phyloP scores from a whole-genome alignment of 148 eudicot species.

The Fallopia convolvulus region DNA sequence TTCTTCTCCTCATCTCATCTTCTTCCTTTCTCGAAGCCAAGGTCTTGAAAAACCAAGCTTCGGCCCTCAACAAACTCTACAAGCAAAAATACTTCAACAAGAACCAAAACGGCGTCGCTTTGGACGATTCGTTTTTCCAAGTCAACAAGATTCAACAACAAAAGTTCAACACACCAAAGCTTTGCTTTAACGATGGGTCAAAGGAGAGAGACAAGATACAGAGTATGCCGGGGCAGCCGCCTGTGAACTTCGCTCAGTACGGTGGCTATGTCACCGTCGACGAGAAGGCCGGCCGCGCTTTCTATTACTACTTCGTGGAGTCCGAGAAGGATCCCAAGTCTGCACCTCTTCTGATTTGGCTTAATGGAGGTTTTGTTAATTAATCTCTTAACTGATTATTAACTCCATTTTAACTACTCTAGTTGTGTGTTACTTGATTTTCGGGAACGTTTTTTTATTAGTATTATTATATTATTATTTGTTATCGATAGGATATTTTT shows the following conservation, averaged over 20 bases:
- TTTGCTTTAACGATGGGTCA: neutral
- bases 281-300: slow-evolving; percentile 31
- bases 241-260: slow-evolving; percentile 39
- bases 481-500: too few relatives aligned
- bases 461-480: too few relatives aligned
- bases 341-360: slow-evolving; percentile 74
- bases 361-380: slow-evolving; percentile 59
- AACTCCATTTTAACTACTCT: neutral
- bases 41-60: slow-evolving; percentile 3
- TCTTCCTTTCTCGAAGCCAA: neutral
- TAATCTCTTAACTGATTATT: neutral
- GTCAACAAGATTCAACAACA: neutral
- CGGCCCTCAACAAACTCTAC: neutral
- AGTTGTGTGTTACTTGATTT: neutral
- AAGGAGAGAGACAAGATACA: slow-evolving; percentile 42
- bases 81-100: slow-evolving; percentile 6
- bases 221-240: slow-evolving; percentile 53
- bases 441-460: too few relatives aligned
- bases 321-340: slow-evolving; percentile 23
- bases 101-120: neutral
- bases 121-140: neutral
- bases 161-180: neutral
- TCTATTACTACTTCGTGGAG: slow-evolving; percentile 56
- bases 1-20: neutral
- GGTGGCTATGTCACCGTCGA: slow-evolving; percentile 65